Evolutionary conservation across 1,284 basidiomycete genomes (phyloP).

Genomic region (Phenoliferia sp.): DNA sequence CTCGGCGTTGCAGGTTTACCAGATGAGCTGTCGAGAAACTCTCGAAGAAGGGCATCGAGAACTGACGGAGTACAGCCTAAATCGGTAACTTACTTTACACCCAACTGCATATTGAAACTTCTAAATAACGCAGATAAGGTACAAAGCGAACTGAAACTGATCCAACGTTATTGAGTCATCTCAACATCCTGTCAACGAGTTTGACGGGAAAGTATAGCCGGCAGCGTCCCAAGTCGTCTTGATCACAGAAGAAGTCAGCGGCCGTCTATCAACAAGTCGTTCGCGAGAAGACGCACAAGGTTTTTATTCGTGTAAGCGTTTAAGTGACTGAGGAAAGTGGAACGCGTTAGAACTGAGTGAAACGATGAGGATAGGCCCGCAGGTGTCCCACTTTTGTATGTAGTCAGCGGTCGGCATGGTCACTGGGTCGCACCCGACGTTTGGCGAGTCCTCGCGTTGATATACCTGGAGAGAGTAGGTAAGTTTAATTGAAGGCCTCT

Average conservation of each 20-base stretch:
- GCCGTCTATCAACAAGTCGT: neutral
- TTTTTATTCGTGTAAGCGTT: conserved; percentile 29
- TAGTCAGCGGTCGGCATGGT: conserved; percentile 71
- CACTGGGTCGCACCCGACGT: conserved; percentile 75
- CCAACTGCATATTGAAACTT: no score
- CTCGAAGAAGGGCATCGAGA: no score
- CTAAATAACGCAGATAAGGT: no score
- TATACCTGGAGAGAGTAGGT: conserved; percentile 23
- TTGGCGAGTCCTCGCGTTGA: conserved; percentile 49
- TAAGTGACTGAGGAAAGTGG: conserved; percentile 20
- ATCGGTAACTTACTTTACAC: no score
- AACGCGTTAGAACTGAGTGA: no score
- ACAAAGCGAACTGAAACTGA: no score
- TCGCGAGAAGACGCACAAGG: neutral
- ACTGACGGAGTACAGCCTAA: no score
- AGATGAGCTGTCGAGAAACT: no score
- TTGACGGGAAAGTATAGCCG: conserved; percentile 43
- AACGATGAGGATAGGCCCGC: neutral
- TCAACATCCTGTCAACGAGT: conserved; percentile 27
- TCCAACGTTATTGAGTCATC: no score
- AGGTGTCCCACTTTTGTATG: conserved; percentile 45
- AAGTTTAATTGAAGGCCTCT: no score
- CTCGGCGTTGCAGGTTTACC: no score
- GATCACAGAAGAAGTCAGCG: neutral
- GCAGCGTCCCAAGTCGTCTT: conserved; percentile 40